Conservation (phyloP, 148 eudicot species). For the Chenopodium formosanum region DNA sequence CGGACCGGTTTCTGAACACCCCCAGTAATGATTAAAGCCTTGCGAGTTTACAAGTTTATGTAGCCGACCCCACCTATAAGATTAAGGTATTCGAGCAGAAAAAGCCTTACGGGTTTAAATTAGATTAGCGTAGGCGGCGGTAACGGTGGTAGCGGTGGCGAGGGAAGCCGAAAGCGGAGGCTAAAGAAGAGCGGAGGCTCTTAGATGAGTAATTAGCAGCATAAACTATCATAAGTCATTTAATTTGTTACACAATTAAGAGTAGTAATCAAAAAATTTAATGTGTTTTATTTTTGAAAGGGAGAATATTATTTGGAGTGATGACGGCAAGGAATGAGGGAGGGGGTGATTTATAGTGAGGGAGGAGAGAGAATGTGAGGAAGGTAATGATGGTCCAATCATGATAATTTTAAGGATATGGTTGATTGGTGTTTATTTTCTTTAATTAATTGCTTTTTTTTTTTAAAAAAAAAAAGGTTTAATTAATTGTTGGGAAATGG, state of each 20-base stretch:
- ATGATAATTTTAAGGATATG: not conserved
- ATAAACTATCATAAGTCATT: slow-evolving; percentile 28
- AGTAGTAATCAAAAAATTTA: too few relatives aligned
- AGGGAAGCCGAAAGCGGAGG: slow-evolving; percentile 14
- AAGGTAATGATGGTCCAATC: slow-evolving; percentile 10
- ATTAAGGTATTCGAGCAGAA: too few relatives aligned
- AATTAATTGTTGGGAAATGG: not conserved
- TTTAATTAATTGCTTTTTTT: not conserved
- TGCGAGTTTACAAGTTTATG: too few relatives aligned
- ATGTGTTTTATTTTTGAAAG: too few relatives aligned
- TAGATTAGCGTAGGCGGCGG: slow-evolving; percentile 27
- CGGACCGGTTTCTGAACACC: too few relatives aligned
- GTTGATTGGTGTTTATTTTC: not conserved
- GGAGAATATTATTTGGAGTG: not conserved
- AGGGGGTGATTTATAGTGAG: slow-evolving; percentile 12
- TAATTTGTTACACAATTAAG: too few relatives aligned
- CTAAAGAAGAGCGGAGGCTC: slow-evolving; percentile 30
- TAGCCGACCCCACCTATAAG: too few relatives aligned
- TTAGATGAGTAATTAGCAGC: slow-evolving; percentile 10
- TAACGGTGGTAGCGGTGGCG: slow-evolving; percentile 27
- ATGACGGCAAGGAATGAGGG: not conserved
- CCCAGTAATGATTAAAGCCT: too few relatives aligned
- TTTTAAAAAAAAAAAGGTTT: too few relatives aligned
- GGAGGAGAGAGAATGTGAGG: not conserved
- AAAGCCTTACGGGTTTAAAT: too few relatives aligned